Evolutionary conservation across 192 early-diverging fungal species (phyloP).

Genomic region (Anaeromyces robustus): DNA sequence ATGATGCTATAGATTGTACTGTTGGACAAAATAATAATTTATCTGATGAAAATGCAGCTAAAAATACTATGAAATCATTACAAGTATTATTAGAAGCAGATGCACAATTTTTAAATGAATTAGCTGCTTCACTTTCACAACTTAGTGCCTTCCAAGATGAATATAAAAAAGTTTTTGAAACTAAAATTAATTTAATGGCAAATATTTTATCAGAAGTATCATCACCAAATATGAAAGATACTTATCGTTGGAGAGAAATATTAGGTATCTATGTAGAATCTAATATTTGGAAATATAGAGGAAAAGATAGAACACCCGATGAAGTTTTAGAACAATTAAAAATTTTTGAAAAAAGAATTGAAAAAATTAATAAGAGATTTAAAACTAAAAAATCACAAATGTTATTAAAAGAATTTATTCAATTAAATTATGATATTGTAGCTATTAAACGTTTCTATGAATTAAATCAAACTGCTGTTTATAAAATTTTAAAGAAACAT

Average conservation of each 20-base stretch:
- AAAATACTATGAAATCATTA: background rate
- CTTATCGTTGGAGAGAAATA: slow-evolving; percentile 56
- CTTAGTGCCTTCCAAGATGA: slow-evolving; percentile 24
- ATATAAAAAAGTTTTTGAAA: slow-evolving; percentile 29
- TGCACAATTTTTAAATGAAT: background rate
- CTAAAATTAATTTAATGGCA: slow-evolving; percentile 32
- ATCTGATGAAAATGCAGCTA: background rate
- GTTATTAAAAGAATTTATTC: slow-evolving; percentile 31
- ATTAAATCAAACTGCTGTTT: slow-evolving; percentile 59
- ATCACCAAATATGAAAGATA: slow-evolving; percentile 59
- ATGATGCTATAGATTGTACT: background rate
- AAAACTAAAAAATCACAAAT: slow-evolving; percentile 8
- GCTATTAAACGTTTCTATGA: slow-evolving; percentile 53
- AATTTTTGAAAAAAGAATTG: slow-evolving; percentile 25
- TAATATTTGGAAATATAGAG: slow-evolving; percentile 46
- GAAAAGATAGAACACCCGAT: slow-evolving; percentile 36
- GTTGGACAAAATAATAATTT: background rate
- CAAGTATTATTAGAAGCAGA: background rate
- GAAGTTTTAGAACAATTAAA: slow-evolving; percentile 38
- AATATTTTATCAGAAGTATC: slow-evolving; percentile 32
- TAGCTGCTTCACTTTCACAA: background rate
- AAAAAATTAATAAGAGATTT: background rate
- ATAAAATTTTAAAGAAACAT: slow-evolving; percentile 81
- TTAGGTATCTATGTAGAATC: slow-evolving; percentile 52
- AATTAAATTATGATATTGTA: slow-evolving; percentile 54